Conservation (phyloP, 1,284 basidiomycete species). For the Schizophyllum commune region DNA sequence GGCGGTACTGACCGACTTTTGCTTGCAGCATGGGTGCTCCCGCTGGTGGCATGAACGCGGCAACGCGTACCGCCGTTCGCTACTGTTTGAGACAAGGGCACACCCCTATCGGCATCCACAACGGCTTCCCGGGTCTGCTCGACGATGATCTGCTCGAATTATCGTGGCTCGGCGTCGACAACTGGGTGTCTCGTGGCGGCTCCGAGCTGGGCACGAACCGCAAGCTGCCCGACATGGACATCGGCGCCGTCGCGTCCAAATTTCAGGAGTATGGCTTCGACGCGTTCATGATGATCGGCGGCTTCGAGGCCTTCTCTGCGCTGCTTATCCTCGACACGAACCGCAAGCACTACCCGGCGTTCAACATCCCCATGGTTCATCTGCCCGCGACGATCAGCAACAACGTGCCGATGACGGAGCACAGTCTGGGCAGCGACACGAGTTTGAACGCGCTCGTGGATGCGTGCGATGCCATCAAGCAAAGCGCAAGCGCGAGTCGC, state of each 20-base stretch:
- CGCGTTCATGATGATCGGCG: conserved; percentile 85
- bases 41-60: conserved; percentile 98
- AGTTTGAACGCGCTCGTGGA: conserved; percentile 96
- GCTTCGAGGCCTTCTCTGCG: conserved; percentile 90
- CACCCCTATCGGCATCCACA: conserved; percentile 85
- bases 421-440: conserved; percentile 92
- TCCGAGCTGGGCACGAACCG: conserved; percentile 98
- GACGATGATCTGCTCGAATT: conserved; percentile 84
- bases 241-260: conserved; percentile 82
- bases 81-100: conserved; percentile 93
- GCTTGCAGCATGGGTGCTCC: conserved; percentile 81
- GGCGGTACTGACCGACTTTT: neutral
- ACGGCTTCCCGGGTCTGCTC: conserved; percentile 91
- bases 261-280: conserved; percentile 86
- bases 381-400: conserved; percentile 95
- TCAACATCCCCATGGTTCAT: conserved; percentile 91
- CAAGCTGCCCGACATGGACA: conserved; percentile 75
- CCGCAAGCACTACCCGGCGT: conserved; percentile 77
- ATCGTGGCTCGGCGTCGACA: conserved; percentile 96
- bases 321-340: conserved; percentile 76
- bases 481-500: conserved; percentile 91
- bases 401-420: conserved; percentile 96
- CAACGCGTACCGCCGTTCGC: conserved; percentile 88
- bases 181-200: conserved; percentile 95
- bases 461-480: conserved; percentile 97